Evolutionary conservation across 2,329 filamentous ascomycete species (phyloP).

Genomic region (Tolypocladium amazonense): DNA sequence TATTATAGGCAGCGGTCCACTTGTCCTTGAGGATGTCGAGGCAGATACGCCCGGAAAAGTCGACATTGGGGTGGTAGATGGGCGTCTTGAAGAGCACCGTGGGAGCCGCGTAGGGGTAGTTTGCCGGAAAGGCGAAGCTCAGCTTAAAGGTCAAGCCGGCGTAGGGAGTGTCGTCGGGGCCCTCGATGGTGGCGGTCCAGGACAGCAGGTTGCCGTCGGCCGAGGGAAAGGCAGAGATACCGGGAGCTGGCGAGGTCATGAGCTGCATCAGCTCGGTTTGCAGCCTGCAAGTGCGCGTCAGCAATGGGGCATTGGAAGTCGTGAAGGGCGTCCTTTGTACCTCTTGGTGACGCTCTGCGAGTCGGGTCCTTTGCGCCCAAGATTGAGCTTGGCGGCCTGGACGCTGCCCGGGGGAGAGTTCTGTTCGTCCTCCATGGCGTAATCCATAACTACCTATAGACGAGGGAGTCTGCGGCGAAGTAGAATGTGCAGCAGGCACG

Average conservation of each 20-base stretch:
- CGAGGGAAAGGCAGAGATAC: conserved; percentile 89
- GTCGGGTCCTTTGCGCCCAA: conserved; percentile 48
- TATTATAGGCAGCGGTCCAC: conserved; percentile 97
- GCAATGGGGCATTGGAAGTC: background rate
- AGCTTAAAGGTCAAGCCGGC: conserved; percentile 83
- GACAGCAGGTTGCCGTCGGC: conserved; percentile 80
- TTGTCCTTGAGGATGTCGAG: conserved; percentile 98
- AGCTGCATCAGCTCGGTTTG: conserved; percentile 98
- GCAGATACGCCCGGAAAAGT: conserved; percentile 94
- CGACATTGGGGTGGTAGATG: conserved; percentile 98
- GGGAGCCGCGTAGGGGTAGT: conserved; percentile 87
- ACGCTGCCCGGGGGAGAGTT: conserved; percentile 55
- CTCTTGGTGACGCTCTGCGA: conserved; percentile 69
- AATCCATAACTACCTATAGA: conserved; percentile 24
- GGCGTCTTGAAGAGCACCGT: conserved; percentile 96
- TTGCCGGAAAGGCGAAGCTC: conserved; percentile 77
- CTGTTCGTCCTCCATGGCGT: conserved; percentile 46
- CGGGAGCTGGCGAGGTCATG: conserved; percentile 89
- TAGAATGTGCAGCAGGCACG: background rate
- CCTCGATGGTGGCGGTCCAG: conserved; percentile 91
- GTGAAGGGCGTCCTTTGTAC: conserved; percentile 27
- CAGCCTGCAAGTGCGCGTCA: conserved; percentile 43
- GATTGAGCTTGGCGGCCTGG: conserved; percentile 51
- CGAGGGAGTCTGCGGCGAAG: background rate
- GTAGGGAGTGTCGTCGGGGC: conserved; percentile 87